Evolutionary conservation across 306 rosid species (phyloP), one percentile per base, ranked within the genome.

Genomic region (Cucurbita pepo): DNA sequence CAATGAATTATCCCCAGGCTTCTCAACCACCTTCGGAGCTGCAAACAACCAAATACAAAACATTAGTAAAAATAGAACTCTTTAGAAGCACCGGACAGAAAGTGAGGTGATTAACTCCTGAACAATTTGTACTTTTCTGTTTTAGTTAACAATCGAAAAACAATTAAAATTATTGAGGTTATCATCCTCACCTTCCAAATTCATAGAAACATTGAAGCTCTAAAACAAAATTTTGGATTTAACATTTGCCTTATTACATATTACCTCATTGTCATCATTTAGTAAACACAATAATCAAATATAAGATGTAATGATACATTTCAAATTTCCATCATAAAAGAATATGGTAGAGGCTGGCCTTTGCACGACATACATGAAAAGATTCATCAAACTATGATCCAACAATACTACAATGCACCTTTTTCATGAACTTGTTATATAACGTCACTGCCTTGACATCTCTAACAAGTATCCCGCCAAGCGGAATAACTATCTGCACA

Each of bases 21-120:
- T 94, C 86, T 94, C 99, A 79, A 94, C 99, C 82, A 91, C 73
- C 82, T 91, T 97, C 22, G 99, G 99, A 86, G 91, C 99, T 91
- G 84, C 72, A 79, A 30, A 4, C 65, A 76, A 36, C 45, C 62
- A 77, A 55, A 22, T 15, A 59, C 47, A 50, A 50, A 51, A 30
- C 12, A 71, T 43, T 52, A 11, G 47, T 71, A 62, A 36, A 16
- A 25, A 52, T 10, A 18, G 7, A 71, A 69, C 73, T 7, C 43
- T 69, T 54, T 50, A 14, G 18, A 48, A 48, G 57, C 44, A 1
- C 13, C 43, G 14, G 41, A 69, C 25, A 47, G 21, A 69, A 69
- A 45, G 56, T 16, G 21, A 48, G 25, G 5, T 47, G 25, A 69
- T 30, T 25, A 30, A 69, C 13, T 22, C 18, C 57, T 8, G 0